These are phyloP conservation scores for Malbranchea zuffiana DNA, from an alignment of 2,329 filamentous ascomycete genomes.

Conservation along the genomic window DNA sequence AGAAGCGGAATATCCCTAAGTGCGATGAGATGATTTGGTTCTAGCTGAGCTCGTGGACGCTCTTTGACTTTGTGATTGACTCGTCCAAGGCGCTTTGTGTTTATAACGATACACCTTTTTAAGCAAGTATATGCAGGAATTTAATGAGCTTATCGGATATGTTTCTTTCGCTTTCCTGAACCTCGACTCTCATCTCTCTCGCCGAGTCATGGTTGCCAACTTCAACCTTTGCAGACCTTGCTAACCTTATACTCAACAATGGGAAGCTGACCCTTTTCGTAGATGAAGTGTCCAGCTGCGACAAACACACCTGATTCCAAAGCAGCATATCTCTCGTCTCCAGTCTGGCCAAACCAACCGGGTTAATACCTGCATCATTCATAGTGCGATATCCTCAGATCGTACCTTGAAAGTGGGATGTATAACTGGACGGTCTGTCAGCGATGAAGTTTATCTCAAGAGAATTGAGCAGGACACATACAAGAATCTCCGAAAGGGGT, in stretches of 20 bases:
- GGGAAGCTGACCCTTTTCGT: constrained; percentile 26
- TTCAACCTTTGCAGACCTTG: constrained; percentile 23
- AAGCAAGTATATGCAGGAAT: background rate
- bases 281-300: constrained; percentile 31
- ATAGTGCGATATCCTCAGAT: constrained; percentile 1
- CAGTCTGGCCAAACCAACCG: constrained; percentile 26
- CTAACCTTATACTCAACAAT: constrained; percentile 36
- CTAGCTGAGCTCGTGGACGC: too few relatives aligned
- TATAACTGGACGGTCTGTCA: constrained; percentile 26
- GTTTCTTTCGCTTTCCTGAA: too few relatives aligned
- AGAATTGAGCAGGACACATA: constrained; percentile 18
- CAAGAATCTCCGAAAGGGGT: constrained; percentile 33
- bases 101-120: background rate
- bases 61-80: too few relatives aligned
- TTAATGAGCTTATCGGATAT: too few relatives aligned
- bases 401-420: constrained; percentile 29
- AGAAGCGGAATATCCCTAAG: constrained; percentile 5
- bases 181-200: too few relatives aligned
- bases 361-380: background rate
- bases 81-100: background rate
- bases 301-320: constrained; percentile 34
- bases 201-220: too few relatives aligned
- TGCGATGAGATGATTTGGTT: constrained; percentile 8
- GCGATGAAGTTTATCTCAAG: background rate
- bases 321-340: constrained; percentile 32